phyloP scores from a whole-genome alignment of 257 asterid species.

The Sherardia arvensis region DNA sequence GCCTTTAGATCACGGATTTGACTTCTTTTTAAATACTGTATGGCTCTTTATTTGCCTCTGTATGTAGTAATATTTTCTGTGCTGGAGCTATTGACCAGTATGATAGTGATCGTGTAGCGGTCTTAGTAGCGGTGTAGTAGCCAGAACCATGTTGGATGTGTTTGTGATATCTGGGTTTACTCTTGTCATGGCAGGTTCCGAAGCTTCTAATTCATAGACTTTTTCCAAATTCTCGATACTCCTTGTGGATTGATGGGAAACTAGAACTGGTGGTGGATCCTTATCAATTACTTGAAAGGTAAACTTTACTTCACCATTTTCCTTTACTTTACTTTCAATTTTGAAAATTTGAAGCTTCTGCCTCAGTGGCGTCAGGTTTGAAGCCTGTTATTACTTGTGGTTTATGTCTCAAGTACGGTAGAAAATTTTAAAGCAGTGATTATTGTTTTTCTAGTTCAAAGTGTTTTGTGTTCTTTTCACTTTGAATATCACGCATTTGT shows the following conservation, averaged over 20 bases:
- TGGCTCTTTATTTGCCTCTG: background rate
- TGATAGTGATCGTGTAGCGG: background rate
- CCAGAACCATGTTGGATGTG: background rate
- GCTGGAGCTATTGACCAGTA: background rate
- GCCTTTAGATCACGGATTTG: background rate
- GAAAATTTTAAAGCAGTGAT: too few species aligned
- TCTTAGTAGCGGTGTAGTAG: background rate
- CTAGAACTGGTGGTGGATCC: constrained; percentile 93
- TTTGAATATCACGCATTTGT: too few species aligned
- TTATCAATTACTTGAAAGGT: constrained; percentile 89
- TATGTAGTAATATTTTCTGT: background rate
- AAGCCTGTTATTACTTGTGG: background rate
- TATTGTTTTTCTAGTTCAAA: background rate
- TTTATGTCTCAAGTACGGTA: background rate
- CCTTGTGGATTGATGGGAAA: constrained; percentile 96
- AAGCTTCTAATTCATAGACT: constrained; percentile 90
- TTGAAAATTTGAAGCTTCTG: background rate
- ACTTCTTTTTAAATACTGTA: background rate
- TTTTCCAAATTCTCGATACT: constrained; percentile 75
- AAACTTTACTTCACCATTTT: background rate
- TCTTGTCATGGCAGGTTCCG: constrained; percentile 60
- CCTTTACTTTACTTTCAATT: too few species aligned
- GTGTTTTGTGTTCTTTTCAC: background rate
- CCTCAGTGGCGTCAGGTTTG: background rate
- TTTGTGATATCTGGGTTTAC: constrained; percentile 1